Evolutionary conservation across 1,284 basidiomycete species (phyloP), one percentile per base, ranked within the genome.

Genomic region (Phlebopus sp.): DNA sequence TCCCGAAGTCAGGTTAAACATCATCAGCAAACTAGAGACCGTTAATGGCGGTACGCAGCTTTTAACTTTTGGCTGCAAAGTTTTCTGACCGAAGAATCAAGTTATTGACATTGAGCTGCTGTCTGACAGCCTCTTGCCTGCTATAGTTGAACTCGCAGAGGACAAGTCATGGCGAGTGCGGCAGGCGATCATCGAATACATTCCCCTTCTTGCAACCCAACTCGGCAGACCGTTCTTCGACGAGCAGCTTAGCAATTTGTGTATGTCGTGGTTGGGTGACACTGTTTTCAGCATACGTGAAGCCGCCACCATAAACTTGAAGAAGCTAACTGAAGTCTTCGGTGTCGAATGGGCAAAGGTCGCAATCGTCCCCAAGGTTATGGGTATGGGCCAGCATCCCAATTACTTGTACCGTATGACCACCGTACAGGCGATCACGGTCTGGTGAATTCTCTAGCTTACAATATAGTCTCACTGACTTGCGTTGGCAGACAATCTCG

Each of bases 91-190:
- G 25, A 37, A 48, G 44, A 42, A 43, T 47, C 31, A 52, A 93
- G 97, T 99, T 32, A 99, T 99, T 57, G 97, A 97, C 40, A 97
- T 99, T 62, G 93, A 98, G 52, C 79, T 95, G 17, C 76, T 99
- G 40, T 95, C 94, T 5, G 94, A 97, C 64, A 97, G 93, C 52
- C 84, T 99, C 32, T 81, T 99, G 18, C 97, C 97, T 7, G 97
- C 97, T 29, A 99, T 99, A 58, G 92, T 99, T 59, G 92, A 98
- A 67, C 77, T 99, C 38, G 96, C 97, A 19, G 97, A 99, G 70
- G 97, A 99, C 77, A 99, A 99, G 72, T 97, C 97, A 58, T 99
- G 97, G 97, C 89, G 97, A 42, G 97, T 99, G 36, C 88, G 97
- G 58, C 97, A 99, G 72, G 97, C 97, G 13, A 99, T 99, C 72